phyloP scores from a whole-genome alignment of 371 early-diverging fungal genomes.

The Mucor mucedo region DNA sequence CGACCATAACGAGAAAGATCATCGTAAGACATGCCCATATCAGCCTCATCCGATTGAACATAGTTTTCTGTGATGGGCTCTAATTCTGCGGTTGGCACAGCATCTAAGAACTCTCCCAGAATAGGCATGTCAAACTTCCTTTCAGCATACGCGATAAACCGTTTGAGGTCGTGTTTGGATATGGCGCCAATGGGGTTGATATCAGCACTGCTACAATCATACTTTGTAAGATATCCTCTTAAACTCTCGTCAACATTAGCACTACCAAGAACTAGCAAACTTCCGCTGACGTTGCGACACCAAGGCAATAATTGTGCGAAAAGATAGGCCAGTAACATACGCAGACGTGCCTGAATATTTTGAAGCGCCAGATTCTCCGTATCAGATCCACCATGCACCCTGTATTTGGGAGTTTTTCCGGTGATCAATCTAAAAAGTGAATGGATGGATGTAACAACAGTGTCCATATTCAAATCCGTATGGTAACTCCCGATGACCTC shows the following conservation, averaged over 20 bases:
- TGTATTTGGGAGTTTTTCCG: constrained; percentile 77
- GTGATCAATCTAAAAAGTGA: constrained; percentile 81
- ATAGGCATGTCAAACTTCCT: constrained; percentile 71
- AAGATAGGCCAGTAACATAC: constrained; percentile 95
- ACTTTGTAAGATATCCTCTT: constrained; percentile 97
- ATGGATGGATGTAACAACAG: constrained; percentile 77
- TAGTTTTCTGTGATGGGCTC: constrained; percentile 85
- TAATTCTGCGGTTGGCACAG: constrained; percentile 94
- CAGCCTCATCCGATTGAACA: constrained; percentile 89
- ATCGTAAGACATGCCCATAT: constrained; percentile 98
- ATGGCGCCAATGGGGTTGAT: constrained; percentile 97
- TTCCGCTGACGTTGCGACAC: constrained; percentile 76
- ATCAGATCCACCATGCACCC: constrained; percentile 84
- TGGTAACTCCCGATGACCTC: constrained; percentile 90
- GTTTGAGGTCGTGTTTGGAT: constrained; percentile 87
- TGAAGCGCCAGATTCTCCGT: constrained; percentile 95
- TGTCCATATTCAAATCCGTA: constrained; percentile 87
- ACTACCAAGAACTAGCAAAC: constrained; percentile 91
- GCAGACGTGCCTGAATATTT: constrained; percentile 94
- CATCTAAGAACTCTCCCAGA: constrained; percentile 81
- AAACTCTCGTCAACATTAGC: constrained; percentile 97
- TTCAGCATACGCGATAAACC: constrained; percentile 79
- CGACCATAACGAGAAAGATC: constrained; percentile 92
- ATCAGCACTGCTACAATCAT: constrained; percentile 98
- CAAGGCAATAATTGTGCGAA: constrained; percentile 95